Evolutionary conservation across 768 basidiomycete species (phyloP).

Genomic region (Lentinus tigrinus): DNA sequence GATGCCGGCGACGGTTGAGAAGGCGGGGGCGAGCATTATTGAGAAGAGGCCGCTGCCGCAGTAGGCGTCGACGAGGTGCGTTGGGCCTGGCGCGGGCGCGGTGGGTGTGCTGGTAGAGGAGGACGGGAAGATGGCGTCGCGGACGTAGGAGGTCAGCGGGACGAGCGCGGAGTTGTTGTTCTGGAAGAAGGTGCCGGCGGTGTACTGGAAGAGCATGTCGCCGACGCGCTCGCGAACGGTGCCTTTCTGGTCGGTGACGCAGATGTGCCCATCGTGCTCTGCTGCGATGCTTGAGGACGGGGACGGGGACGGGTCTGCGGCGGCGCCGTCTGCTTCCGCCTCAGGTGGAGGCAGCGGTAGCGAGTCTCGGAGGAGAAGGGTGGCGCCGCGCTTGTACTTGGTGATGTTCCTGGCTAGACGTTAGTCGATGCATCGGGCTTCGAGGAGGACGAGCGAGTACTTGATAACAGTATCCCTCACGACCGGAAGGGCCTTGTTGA

Average conservation of each 20-base stretch:
- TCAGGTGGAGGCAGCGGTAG: conserved; percentile 27
- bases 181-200: conserved; percentile 92
- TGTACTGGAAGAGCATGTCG: conserved; percentile 77
- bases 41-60: conserved; percentile 90
- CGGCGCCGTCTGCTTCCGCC: not conserved
- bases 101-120: conserved; percentile 13
- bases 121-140: conserved; percentile 58
- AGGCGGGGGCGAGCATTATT: conserved; percentile 75
- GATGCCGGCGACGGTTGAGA: conserved; percentile 80
- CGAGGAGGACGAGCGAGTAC: conserved; percentile 36
- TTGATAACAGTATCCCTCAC: conserved; percentile 67
- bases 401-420: conserved; percentile 59
- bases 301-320: not conserved
- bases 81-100: conserved; percentile 36
- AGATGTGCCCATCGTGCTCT: conserved; percentile 57
- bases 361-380: conserved; percentile 88
- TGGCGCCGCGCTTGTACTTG: conserved; percentile 84
- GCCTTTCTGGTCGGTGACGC: conserved; percentile 79
- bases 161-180: conserved; percentile 94
- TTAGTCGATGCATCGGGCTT: not conserved
- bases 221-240: conserved; percentile 86
- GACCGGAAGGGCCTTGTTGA: conserved; percentile 64
- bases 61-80: conserved; percentile 94
- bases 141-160: conserved; percentile 82
- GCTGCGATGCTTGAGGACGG: not conserved